Conservation (phyloP, 176 grass and related monocot species). For the Calamus simplicifolius region DNA sequence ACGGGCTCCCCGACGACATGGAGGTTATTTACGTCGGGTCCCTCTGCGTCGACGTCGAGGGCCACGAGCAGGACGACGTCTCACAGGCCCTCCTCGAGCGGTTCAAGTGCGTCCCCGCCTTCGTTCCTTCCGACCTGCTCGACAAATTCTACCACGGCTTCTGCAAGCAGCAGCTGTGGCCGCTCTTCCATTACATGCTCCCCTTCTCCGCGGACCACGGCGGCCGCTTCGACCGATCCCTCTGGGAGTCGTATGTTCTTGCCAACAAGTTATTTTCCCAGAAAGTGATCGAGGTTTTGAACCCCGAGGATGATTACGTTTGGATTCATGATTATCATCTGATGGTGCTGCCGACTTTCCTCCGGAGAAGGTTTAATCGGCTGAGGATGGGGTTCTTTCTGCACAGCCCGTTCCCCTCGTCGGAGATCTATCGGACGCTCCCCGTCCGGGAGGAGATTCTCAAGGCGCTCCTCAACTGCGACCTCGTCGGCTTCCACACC, state of each 20-base stretch:
- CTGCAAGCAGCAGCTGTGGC: slow-evolving; percentile 63
- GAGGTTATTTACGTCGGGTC: slow-evolving; percentile 74
- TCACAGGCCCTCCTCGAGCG: slow-evolving; percentile 51
- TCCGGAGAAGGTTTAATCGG: slow-evolving; percentile 37
- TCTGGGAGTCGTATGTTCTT: slow-evolving; percentile 28
- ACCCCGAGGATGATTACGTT: slow-evolving; percentile 12
- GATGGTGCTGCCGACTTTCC: slow-evolving; percentile 12
- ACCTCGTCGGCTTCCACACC: slow-evolving; percentile 17
- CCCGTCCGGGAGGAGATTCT: slow-evolving; percentile 18
- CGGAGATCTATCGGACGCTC: slow-evolving; percentile 19
- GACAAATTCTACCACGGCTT: slow-evolving; percentile 58
- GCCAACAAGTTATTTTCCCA: slow-evolving; percentile 17
- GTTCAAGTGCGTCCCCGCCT: slow-evolving; percentile 59
- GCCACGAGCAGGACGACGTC: slow-evolving; percentile 49
- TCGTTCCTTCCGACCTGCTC: slow-evolving; percentile 37
- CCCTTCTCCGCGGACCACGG: slow-evolving; percentile 30
- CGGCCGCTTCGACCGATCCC: slow-evolving; percentile 55
- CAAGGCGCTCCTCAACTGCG: slow-evolving; percentile 14
- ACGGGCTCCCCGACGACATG: slow-evolving; percentile 66
- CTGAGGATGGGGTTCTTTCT: slow-evolving; percentile 20
- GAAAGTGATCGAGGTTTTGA: slow-evolving; percentile 37
- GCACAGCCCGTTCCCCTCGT: slow-evolving; percentile 15
- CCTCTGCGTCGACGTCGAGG: slow-evolving; percentile 41
- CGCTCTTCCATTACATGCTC: slow-evolving; percentile 72
- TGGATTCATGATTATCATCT: slow-evolving; percentile 22